phyloP scores from a whole-genome alignment of 257 asterid species.

The Gentiana straminea region DNA sequence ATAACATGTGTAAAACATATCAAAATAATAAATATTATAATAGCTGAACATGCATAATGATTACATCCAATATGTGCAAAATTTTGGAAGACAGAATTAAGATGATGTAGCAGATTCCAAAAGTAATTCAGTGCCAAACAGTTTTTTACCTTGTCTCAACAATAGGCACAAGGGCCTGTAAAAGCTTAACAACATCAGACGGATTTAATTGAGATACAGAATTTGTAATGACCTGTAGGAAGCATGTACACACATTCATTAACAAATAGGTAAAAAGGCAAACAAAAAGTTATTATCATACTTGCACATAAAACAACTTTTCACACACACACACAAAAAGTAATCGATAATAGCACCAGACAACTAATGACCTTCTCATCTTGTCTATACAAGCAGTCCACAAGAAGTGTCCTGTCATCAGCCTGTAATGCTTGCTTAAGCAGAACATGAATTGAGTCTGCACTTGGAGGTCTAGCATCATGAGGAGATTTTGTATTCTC shows the following conservation, averaged over 20 bases:
- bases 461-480: conserved; percentile 71
- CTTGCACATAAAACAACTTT: not conserved
- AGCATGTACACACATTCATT: not conserved
- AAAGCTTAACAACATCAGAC: conserved; percentile 74
- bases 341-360: too few species aligned
- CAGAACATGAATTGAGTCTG: conserved; percentile 71
- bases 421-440: conserved; percentile 87
- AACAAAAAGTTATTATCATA: not conserved
- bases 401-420: conserved; percentile 69
- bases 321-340: not conserved
- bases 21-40: too few species aligned
- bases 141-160: conserved; percentile 51
- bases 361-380: conserved; percentile 60
- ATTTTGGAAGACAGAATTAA: conserved; percentile 1
- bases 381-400: conserved; percentile 78
- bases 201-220: conserved; percentile 63
- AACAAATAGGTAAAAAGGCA: too few species aligned
- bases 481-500: conserved; percentile 23
- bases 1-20: too few species aligned
- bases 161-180: conserved; percentile 61
- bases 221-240: conserved; percentile 63
- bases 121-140: not conserved
- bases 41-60: too few species aligned
- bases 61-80: too few species aligned
- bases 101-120: not conserved